Evolutionary conservation across 139 green algal genomes (phyloP), one percentile per base, ranked within the genome.

Genomic region (Picochlorum costavermella): DNA sequence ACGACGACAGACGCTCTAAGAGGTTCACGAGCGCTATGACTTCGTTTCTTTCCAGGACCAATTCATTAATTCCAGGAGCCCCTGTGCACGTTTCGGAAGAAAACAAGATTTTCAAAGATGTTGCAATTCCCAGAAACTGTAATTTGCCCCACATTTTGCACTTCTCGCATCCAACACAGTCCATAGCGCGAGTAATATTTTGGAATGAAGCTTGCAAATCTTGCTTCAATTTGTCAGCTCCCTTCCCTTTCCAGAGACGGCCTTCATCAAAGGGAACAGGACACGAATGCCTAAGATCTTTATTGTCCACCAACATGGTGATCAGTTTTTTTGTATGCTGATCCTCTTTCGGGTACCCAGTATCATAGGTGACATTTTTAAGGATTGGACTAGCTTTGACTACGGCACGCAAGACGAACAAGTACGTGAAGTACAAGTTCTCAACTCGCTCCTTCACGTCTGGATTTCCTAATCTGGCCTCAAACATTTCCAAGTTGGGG

Each of bases 61-160:
- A 12, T 13, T 62, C 36, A 16, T 57, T 40, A 3, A 20, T 50
- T 5, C 59, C 56, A 12, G 29, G 12, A 37, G 29, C 10, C 11
- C 72, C 75, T 6, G 16, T 49, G 61, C 87, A 91, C 56, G 90
- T 76, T 3, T 83, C 66, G n/a, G 67, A 64, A 11, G 81, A 82
- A 60, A 97, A 96, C 10, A 96, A 71, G 25, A 98, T 83, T 73
- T 98, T 98, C 33, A 98, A 74, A 2, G 90, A 88, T 0, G 92
- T 96, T 11, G 85, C 92, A 17, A 98, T 80, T 25, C 91, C 93
- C 37, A 98, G 75, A 20, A 95, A 86, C 76, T 98, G 92, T 65
- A 98, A 83, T 85, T 98, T 98, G 64, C 91, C 93, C 92, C 92
- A 98, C 48, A 98, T 85, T 81, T 95, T 96, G 88, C 93, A 98